These are phyloP conservation scores for Neonectria sp. DNA, from an alignment of 2,329 filamentous ascomycete species.

Conservation along the genomic window DNA sequence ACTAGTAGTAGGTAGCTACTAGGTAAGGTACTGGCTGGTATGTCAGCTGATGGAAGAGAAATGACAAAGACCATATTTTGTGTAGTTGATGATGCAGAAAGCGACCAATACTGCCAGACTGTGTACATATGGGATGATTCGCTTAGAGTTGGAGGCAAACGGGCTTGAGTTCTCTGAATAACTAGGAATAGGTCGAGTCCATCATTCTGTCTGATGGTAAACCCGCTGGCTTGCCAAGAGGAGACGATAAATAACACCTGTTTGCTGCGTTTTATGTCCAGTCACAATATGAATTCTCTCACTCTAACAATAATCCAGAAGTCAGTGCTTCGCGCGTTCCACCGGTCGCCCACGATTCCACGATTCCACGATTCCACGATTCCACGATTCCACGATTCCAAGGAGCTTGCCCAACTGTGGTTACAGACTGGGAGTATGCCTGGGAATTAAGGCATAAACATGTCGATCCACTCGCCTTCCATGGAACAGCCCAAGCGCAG, in stretches of 20 bases:
- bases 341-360: slow-evolving; percentile 5
- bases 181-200: background rate
- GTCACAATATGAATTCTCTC: background rate
- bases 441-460: slow-evolving; percentile 20
- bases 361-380: too few species aligned
- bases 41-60: background rate
- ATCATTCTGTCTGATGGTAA: background rate
- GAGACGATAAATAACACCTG: background rate
- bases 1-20: too few species aligned
- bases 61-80: background rate
- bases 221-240: background rate
- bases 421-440: slow-evolving; percentile 18
- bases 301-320: background rate
- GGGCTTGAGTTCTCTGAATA: background rate
- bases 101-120: background rate
- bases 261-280: background rate
- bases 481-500: background rate
- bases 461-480: background rate
- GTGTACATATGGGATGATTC: background rate
- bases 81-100: background rate
- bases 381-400: background rate
- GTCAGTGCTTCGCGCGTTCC: slow-evolving; percentile 2
- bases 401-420: too few species aligned
- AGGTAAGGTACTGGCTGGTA: too few species aligned
- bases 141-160: background rate